Percentiles rank a stretch among this genome's conserved stretches.
These are phyloP conservation scores for Vitis hybrid DNA, from an alignment of 177 flowering plant genomes.

Conservation along the genomic window DNA sequence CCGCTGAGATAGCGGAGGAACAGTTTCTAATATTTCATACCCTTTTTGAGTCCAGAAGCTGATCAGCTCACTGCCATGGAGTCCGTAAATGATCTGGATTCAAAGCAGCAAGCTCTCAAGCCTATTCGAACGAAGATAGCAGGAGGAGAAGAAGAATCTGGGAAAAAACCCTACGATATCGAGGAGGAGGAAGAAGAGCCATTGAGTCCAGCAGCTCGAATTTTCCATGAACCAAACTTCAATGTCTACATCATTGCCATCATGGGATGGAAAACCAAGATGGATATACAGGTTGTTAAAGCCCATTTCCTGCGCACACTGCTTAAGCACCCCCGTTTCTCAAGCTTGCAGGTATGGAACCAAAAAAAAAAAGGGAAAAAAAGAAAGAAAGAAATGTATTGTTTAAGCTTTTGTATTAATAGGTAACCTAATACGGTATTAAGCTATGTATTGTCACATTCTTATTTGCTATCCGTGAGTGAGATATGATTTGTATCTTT, in stretches of 20 bases:
- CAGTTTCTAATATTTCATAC: too few species aligned
- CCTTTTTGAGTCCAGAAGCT: too few species aligned
- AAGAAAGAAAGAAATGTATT: too few species aligned
- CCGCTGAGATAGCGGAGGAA: too few species aligned
- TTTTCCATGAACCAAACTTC: slow-evolving; percentile 43
- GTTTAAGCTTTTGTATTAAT: too few species aligned
- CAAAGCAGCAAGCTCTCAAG: slow-evolving; percentile 10
- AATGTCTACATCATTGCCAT: slow-evolving; percentile 33
- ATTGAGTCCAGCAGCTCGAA: slow-evolving; percentile 39
- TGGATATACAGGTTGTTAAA: slow-evolving; percentile 22
- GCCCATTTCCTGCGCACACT: slow-evolving; percentile 26
- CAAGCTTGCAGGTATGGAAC: slow-evolving; percentile 36
- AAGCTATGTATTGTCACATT: too few species aligned
- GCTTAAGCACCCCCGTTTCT: slow-evolving; percentile 53
- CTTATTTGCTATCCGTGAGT: too few species aligned
- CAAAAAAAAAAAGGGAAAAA: too few species aligned
- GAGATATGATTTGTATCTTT: too few species aligned
- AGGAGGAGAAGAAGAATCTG: background rate
- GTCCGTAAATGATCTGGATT: slow-evolving; percentile 2
- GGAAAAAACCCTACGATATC: too few species aligned
- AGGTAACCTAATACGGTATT: too few species aligned
- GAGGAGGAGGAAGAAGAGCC: slow-evolving; percentile 28
- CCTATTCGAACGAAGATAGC: slow-evolving; percentile 7
- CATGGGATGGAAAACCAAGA: slow-evolving; percentile 33
- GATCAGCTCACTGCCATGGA: background rate